Percentiles rank a stretch among this genome's conserved stretches.
Evolutionary conservation across 2,329 filamentous ascomycete species (phyloP).

Genomic region (Beauveria asiatica): DNA sequence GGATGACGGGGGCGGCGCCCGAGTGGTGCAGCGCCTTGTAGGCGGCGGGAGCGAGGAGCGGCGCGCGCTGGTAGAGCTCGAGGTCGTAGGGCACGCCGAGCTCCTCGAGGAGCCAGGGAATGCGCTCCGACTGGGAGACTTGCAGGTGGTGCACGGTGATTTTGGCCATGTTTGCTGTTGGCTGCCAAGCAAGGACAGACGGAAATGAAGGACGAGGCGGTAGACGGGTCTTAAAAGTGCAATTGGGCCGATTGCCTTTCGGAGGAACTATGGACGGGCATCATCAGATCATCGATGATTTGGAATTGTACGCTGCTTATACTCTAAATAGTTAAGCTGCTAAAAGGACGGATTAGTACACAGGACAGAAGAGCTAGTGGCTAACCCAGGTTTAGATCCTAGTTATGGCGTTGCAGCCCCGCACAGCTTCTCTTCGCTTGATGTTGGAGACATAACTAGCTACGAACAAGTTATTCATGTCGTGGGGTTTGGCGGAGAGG

Average conservation of each 20-base stretch:
- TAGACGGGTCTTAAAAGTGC: too few relatives aligned
- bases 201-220: not conserved
- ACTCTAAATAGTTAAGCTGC: too few relatives aligned
- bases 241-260: not conserved
- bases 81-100: conserved; percentile 34
- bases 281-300: not conserved
- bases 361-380: too few relatives aligned
- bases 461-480: too few relatives aligned
- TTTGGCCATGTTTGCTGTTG: conserved; percentile 1
- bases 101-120: conserved; percentile 58
- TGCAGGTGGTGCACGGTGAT: conserved; percentile 45
- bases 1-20: conserved; percentile 51
- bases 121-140: conserved; percentile 53
- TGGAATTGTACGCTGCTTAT: too few relatives aligned
- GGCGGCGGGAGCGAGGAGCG: conserved; percentile 25
- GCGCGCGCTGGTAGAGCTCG: conserved; percentile 22
- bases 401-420: too few relatives aligned
- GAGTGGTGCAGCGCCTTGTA: conserved; percentile 38
- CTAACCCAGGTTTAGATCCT: too few relatives aligned
- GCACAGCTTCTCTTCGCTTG: too few relatives aligned
- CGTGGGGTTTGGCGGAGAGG: too few relatives aligned
- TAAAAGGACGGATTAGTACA: too few relatives aligned
- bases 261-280: not conserved
- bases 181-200: not conserved
- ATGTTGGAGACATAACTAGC: too few relatives aligned